Conservation (phyloP, 2,329 filamentous ascomycete species). For the Microsporum canis region DNA sequence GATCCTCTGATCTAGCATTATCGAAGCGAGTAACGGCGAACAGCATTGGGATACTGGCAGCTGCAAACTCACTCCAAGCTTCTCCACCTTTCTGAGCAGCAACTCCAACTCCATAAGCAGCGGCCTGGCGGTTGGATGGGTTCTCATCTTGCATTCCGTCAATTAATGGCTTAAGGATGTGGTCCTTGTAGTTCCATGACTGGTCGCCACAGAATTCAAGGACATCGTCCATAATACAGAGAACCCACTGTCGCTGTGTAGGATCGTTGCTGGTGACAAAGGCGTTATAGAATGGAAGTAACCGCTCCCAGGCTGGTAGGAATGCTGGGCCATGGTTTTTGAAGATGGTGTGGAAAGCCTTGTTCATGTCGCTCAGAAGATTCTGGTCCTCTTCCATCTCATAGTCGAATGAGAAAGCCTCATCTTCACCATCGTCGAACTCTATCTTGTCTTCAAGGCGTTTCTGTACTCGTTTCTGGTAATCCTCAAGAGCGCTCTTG, state of each 20-base stretch:
- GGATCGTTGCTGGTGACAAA: slow-evolving; percentile 74
- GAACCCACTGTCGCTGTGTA: slow-evolving; percentile 94
- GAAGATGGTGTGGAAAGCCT: slow-evolving; percentile 97
- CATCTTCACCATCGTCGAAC: slow-evolving; percentile 79
- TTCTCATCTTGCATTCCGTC: slow-evolving; percentile 76
- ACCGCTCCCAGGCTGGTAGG: slow-evolving; percentile 73
- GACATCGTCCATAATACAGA: slow-evolving; percentile 97
- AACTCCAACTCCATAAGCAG: slow-evolving; percentile 89
- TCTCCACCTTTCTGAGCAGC: slow-evolving; percentile 85
- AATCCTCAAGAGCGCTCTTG: slow-evolving; percentile 78
- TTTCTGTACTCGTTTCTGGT: slow-evolving; percentile 72
- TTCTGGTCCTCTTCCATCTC: slow-evolving; percentile 97
- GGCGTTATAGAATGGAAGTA: slow-evolving; percentile 72
- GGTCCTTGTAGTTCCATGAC: slow-evolving; percentile 72
- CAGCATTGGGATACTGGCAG: slow-evolving; percentile 64
- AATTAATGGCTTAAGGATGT: slow-evolving; percentile 78
- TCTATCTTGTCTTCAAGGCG: slow-evolving; percentile 77
- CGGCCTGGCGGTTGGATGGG: slow-evolving; percentile 87
- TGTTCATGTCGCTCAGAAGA: slow-evolving; percentile 97
- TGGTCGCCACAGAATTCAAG: slow-evolving; percentile 90
- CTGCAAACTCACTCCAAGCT: slow-evolving; percentile 78
- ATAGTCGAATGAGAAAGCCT: slow-evolving; percentile 73
- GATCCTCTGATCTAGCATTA: slow-evolving; percentile 77
- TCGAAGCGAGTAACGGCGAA: slow-evolving; percentile 75
- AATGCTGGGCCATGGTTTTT: slow-evolving; percentile 85